phyloP scores from a whole-genome alignment of 257 asterid species.

The Dorcoceras hygrometricum region DNA sequence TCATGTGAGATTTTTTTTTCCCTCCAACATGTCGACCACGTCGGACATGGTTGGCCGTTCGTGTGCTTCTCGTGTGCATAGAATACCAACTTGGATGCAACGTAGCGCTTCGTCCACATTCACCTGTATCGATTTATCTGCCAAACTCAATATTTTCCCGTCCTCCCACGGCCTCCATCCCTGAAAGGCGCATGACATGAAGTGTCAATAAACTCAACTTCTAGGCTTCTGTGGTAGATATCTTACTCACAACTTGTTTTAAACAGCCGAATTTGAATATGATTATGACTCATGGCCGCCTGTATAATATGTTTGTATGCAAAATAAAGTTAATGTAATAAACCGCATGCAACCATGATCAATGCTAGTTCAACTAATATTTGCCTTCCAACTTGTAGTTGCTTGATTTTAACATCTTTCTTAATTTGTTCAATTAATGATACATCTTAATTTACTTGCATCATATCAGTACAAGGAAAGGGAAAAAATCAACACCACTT shows the following conservation, averaged over 20 bases:
- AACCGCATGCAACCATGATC: no score
- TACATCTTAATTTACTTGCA: no score
- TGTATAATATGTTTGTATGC: no score
- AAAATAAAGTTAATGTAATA: no score
- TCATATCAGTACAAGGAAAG: no score
- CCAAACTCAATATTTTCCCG: not conserved
- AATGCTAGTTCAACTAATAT: no score
- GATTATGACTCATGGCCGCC: no score
- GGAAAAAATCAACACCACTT: no score
- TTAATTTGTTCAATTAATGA: no score
- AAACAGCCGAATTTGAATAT: not conserved
- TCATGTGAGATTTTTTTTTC: not conserved
- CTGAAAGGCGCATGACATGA: not conserved
- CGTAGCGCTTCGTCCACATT: not conserved
- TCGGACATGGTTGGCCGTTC: not conserved
- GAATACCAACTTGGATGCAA: not conserved
- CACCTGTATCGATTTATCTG: not conserved
- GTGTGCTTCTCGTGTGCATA: not conserved
- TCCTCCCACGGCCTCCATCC: constrained; percentile 1
- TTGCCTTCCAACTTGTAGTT: no score
- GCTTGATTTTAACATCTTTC: no score
- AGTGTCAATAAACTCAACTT: no score
- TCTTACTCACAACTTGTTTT: not conserved
- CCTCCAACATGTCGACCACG: not conserved
- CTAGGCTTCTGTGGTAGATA: not conserved